phyloP scores from a whole-genome alignment of 192 early-diverging fungal genomes.

The Chytriomyces sp. region DNA sequence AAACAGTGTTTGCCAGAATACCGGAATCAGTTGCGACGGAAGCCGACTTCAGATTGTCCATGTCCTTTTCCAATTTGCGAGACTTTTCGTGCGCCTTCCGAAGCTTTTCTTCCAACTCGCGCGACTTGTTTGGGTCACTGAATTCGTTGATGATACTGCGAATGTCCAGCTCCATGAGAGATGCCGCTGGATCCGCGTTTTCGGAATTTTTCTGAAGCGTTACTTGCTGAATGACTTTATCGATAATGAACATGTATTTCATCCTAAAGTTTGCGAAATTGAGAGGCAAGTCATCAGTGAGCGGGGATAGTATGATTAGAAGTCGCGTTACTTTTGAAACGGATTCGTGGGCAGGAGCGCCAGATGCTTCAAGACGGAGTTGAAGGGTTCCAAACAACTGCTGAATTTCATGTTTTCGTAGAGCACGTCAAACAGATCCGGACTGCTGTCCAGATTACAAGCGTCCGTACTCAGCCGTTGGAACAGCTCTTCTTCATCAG shows the following conservation, averaged over 20 bases:
- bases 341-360: slow-evolving; percentile 49
- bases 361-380: slow-evolving; percentile 46
- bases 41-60: slow-evolving; percentile 40
- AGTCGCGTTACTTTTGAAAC: slow-evolving; percentile 43
- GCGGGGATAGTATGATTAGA: background rate
- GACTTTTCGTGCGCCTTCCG: slow-evolving; percentile 46
- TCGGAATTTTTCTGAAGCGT: slow-evolving; percentile 50
- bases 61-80: slow-evolving; percentile 55
- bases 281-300: slow-evolving; percentile 11
- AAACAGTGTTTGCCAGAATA: too few relatives aligned
- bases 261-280: slow-evolving; percentile 35
- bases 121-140: slow-evolving; percentile 41
- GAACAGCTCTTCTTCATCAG: slow-evolving; percentile 54
- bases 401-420: slow-evolving; percentile 40
- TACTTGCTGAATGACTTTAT: slow-evolving; percentile 58
- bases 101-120: slow-evolving; percentile 50
- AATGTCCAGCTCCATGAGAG: slow-evolving; percentile 47
- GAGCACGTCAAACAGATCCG: slow-evolving; percentile 33
- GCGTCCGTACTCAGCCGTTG: slow-evolving; percentile 22
- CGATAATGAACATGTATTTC: slow-evolving; percentile 58
- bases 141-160: slow-evolving; percentile 44
- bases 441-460: slow-evolving; percentile 32
- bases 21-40: background rate
- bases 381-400: slow-evolving; percentile 42
- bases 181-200: slow-evolving; percentile 52